Evolutionary conservation across 169 alveolate genomes (phyloP), one percentile per base, ranked within the genome.

Genomic region (Babesia sp.): DNA sequence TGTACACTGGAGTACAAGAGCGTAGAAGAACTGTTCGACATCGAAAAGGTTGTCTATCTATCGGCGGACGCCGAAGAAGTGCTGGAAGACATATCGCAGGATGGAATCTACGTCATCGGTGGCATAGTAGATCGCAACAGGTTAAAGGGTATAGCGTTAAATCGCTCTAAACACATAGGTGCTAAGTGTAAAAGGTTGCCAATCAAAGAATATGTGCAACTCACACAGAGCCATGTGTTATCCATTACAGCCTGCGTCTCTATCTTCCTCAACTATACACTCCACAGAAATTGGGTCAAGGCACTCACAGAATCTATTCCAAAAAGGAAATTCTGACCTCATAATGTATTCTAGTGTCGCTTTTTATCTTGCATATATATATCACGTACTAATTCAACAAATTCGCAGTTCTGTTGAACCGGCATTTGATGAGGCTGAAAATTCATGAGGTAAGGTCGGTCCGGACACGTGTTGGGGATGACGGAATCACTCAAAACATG

Each of bases 121-220:
- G 93, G 93, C 50, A 55, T 87, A 2, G 93, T 87, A 2, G 93
- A 87, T 56, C 81, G 90, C 59, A 87, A 87, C 74, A 34, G 93
- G 41, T 58, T 71, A 44, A 85, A 85, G 36, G 84, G 86, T 3
- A 63, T 87, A 8, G 68, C 90, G 0, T 33, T 59, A 33, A 67
- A 58, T 28, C 73, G 70, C 37, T 68, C 92, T 50, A 59, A 41
- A 18, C 51, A 51, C 26, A 37, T 72, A 3, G 89, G 87, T 5
- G 61, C 80, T 8, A 41, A 22, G 26, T 73, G 87, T 28, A 86
- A 73, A 14, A 46, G 90, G 16, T 76, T 85, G 2, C 92, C 92
- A 50, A 78, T 87, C 22, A 42, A 44, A 31, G 90, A 82, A 36
- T 63, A 85, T 41, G 39, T 87, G 14, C 37, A 67, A 45, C 79